phyloP scores from a whole-genome alignment of 2,329 filamentous ascomycete species.

The Rutstroemia sp. region DNA sequence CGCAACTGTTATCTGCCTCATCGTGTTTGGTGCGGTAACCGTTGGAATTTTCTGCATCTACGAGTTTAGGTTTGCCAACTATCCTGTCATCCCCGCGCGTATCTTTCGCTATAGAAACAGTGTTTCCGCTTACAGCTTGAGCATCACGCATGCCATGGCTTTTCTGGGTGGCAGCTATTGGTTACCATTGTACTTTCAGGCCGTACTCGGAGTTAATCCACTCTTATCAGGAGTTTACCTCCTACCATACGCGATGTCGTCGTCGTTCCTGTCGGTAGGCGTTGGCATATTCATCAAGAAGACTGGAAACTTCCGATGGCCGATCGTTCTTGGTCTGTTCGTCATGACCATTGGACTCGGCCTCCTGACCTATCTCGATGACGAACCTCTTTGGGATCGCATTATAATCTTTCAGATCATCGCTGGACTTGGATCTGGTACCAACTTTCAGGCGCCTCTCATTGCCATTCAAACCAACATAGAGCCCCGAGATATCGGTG shows the following conservation, averaged over 20 bases:
- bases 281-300: conserved; percentile 52
- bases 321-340: conserved; percentile 51
- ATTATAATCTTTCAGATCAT: conserved; percentile 56
- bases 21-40: conserved; percentile 53
- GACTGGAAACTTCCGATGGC: conserved; percentile 56
- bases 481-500: conserved; percentile 54
- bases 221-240: conserved; percentile 72
- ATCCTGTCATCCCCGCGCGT: conserved; percentile 69
- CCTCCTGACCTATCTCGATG: conserved; percentile 53
- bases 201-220: conserved; percentile 35
- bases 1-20: conserved; percentile 31
- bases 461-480: conserved; percentile 61
- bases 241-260: conserved; percentile 59
- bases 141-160: conserved; percentile 63
- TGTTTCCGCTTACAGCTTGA: conserved; percentile 54
- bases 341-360: conserved; percentile 60
- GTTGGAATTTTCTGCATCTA: conserved; percentile 57
- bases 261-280: conserved; percentile 54
- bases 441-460: conserved; percentile 62
- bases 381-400: conserved; percentile 44
- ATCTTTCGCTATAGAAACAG: conserved; percentile 64
- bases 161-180: conserved; percentile 22
- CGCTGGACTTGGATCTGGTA: conserved; percentile 56
- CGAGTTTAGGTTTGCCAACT: conserved; percentile 66
- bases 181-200: conserved; percentile 67